These are phyloP conservation scores for Triticum dicoccoides DNA, from an alignment of 176 grass and related monocot genomes.

Conservation along the genomic window DNA sequence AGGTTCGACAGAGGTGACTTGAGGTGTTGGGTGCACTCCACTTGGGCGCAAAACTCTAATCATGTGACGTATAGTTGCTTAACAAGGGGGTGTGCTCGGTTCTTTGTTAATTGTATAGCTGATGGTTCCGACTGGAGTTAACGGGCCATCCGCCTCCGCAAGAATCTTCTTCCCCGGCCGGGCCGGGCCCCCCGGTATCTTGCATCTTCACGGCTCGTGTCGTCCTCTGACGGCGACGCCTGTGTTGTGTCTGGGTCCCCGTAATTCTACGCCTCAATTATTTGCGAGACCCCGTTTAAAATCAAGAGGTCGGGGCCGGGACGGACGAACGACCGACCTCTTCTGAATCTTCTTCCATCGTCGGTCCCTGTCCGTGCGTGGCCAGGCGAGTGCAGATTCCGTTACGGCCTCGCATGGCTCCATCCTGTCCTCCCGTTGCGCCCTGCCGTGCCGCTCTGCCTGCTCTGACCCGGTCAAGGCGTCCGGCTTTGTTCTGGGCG, in stretches of 20 bases:
- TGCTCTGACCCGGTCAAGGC: neutral
- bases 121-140: constrained; percentile 12
- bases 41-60: neutral
- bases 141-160: constrained; percentile 17
- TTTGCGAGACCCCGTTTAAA: neutral
- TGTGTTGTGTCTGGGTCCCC: neutral
- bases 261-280: neutral
- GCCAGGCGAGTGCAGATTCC: constrained; percentile 3
- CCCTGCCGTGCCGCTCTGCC: neutral
- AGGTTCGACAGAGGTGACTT: neutral
- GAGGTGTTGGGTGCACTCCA: constrained; percentile 21
- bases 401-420: neutral
- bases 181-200: constrained; percentile 36
- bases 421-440: constrained; percentile 9
- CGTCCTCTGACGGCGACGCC: constrained; percentile 1
- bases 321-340: neutral
- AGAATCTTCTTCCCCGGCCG: constrained; percentile 35
- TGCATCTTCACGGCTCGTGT: constrained; percentile 36
- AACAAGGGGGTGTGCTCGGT: neutral
- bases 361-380: neutral
- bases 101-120: neutral
- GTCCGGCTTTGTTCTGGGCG: neutral
- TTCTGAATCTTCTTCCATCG: constrained; percentile 31
- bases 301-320: no score
- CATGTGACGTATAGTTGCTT: constrained; percentile 37